A percentile compares a stretch with the other conserved stretches of the same genome.
Conservation (phyloP, 2,329 filamentous ascomycete genomes). For the Fusarium sp. region DNA sequence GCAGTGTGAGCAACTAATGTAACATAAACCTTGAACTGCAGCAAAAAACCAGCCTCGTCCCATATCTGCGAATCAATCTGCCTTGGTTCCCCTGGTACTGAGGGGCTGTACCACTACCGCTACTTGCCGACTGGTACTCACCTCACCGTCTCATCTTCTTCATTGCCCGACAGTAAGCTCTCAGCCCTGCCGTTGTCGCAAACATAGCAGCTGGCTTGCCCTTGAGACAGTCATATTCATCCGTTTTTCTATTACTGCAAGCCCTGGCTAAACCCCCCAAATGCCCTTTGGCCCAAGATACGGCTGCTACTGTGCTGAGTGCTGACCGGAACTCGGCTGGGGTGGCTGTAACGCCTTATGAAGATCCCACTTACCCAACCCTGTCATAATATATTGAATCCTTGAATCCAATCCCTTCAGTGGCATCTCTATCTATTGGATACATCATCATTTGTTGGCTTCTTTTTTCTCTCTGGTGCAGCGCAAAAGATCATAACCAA, state of each 20-base stretch:
- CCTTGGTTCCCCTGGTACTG: background rate
- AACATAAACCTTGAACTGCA: conserved; percentile 11
- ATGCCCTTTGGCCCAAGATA: background rate
- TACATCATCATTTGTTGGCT: background rate
- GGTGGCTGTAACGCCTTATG: conserved; percentile 14
- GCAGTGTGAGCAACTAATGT: conserved; percentile 8
- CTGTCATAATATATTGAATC: conserved; percentile 5
- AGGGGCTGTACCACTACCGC: background rate
- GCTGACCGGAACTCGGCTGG: conserved; percentile 9
- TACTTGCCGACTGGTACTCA: background rate
- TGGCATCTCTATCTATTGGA: background rate
- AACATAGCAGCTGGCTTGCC: conserved; percentile 38
- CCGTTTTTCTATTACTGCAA: conserved; percentile 23
- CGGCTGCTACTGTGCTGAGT: background rate
- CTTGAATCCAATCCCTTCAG: background rate
- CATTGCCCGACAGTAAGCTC: background rate
- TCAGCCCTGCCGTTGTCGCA: conserved; percentile 29
- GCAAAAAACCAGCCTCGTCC: conserved; percentile 9
- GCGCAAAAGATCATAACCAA: conserved; percentile 8
- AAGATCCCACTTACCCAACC: conserved; percentile 26
- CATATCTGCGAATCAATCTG: conserved; percentile 2
- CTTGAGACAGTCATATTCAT: conserved; percentile 13
- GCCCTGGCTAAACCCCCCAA: background rate
- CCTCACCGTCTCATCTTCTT: background rate
- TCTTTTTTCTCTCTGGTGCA: conserved; percentile 1